Evolutionary conservation across 257 asterid genomes (phyloP), one percentile per base, ranked within the genome.

Genomic region (Solanum microdontum): DNA sequence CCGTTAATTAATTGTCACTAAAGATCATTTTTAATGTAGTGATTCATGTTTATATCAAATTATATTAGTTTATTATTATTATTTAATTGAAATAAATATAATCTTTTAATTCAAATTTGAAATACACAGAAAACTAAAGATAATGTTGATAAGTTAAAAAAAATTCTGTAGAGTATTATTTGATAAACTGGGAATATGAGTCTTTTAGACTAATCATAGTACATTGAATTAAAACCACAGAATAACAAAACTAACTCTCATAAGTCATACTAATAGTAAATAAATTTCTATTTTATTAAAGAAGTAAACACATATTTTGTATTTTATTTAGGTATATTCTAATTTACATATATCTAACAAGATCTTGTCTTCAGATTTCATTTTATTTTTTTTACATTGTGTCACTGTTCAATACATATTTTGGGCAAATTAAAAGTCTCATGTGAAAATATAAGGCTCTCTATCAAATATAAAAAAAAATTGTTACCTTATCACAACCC

Each of bases 1-100:
- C 0, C 43, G 3, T 8, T 39, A 39, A 8, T 39, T 39, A 37
- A 37, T 39, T 8, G 3, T 0, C 1, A 0, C 1, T 39, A 39
- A 39, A 39, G 43, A 39, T 39, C 43, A 37, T 37, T 37, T 37
- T 37, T 37, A 37, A 37, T 37, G 0, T 39, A 39, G 43, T 39
- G 11, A 8, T 0, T 8, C 43, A 13, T 68, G 3, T 26, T 26
- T 13, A 12, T 26, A 68, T 24, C 1, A 26, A 12, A 66, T 24
- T 12, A 11, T 26, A 12, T 26, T 68, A 26, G 7, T 66, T 66
- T 66, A 1, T n/a, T 64, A 24, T 13, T 5, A 45, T 64, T 24
- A 24, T 11, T 66, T 5, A 66, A 26, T 11, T 26, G 4, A 6
- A 12, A 26, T 11, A 66, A 11, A 24, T 66, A 11, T 11, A 0